These are phyloP conservation scores for Albatrellus ellisii DNA, from an alignment of 768 basidiomycete species.

Conservation along the genomic window DNA sequence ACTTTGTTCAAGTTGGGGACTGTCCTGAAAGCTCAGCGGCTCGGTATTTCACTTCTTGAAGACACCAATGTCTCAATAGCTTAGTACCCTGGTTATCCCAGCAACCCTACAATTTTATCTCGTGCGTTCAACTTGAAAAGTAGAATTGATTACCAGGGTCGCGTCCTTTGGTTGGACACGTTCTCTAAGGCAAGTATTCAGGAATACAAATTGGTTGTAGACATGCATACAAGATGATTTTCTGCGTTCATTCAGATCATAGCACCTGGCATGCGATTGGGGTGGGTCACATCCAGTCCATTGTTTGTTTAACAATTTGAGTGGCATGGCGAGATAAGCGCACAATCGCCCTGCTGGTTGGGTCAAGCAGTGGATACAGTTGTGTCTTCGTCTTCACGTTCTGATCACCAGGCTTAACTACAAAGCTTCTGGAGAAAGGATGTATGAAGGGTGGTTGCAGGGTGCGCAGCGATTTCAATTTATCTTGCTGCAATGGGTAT, in stretches of 20 bases:
- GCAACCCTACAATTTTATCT: no score
- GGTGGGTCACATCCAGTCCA: conserved; percentile 71
- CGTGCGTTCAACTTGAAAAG: neutral
- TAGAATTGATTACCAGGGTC: conserved; percentile 64
- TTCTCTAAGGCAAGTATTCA: conserved; percentile 58
- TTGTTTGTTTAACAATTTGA: conserved; percentile 66
- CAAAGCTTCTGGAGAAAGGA: conserved; percentile 48
- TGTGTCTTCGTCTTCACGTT: neutral
- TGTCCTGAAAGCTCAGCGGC: conserved; percentile 31
- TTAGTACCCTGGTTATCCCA: conserved; percentile 52
- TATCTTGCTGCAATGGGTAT: conserved; percentile 26
- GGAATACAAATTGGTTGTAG: no score
- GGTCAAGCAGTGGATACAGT: conserved; percentile 30
- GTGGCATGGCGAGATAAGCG: conserved; percentile 51
- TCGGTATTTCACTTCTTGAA: conserved; percentile 14
- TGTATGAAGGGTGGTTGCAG: conserved; percentile 65
- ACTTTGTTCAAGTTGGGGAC: conserved; percentile 51
- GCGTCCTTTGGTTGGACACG: conserved; percentile 74
- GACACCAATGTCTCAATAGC: conserved; percentile 36
- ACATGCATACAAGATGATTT: neutral
- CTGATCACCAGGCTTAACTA: conserved; percentile 35
- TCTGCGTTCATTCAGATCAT: conserved; percentile 36
- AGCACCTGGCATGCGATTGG: conserved; percentile 64
- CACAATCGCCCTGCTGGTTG: conserved; percentile 64
- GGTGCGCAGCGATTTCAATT: conserved; percentile 28